phyloP scores from a whole-genome alignment of 495 filamentous ascomycete species.

The Neurospora sp. region DNA sequence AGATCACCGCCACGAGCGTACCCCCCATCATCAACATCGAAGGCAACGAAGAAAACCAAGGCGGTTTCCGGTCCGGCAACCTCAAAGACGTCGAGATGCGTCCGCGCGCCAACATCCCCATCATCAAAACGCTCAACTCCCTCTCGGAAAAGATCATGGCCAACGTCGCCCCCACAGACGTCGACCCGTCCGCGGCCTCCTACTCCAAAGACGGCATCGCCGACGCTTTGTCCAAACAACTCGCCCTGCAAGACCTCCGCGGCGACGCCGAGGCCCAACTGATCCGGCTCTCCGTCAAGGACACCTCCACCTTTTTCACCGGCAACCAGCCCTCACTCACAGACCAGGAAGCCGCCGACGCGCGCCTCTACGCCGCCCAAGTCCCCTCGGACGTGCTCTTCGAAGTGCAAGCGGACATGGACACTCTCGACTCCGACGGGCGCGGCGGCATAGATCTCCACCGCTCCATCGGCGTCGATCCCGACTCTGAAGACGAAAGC shows the following conservation, averaged over 20 bases:
- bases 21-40: constrained; percentile 86
- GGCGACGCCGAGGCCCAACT: constrained; percentile 60
- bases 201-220: constrained; percentile 52
- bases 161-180: constrained; percentile 67
- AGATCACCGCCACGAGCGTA: constrained; percentile 48
- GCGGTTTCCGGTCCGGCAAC: constrained; percentile 59
- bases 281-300: constrained; percentile 76
- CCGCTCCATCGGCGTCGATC: constrained; percentile 46
- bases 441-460: constrained; percentile 46
- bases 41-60: constrained; percentile 85
- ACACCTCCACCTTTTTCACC: constrained; percentile 72
- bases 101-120: constrained; percentile 44
- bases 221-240: constrained; percentile 60
- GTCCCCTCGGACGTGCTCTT: constrained; percentile 56
- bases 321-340: constrained; percentile 37
- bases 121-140: constrained; percentile 75
- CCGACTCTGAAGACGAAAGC: constrained; percentile 58
- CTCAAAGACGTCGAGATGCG: constrained; percentile 80
- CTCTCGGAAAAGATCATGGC: constrained; percentile 86
- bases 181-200: constrained; percentile 30
- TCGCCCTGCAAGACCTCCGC: constrained; percentile 74
- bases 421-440: constrained; percentile 35
- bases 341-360: constrained; percentile 38
- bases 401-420: constrained; percentile 52
- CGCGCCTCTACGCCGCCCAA: constrained; percentile 49